Conservation (phyloP, 176 grass and related monocot species). For the Oryza longistaminata region DNA sequence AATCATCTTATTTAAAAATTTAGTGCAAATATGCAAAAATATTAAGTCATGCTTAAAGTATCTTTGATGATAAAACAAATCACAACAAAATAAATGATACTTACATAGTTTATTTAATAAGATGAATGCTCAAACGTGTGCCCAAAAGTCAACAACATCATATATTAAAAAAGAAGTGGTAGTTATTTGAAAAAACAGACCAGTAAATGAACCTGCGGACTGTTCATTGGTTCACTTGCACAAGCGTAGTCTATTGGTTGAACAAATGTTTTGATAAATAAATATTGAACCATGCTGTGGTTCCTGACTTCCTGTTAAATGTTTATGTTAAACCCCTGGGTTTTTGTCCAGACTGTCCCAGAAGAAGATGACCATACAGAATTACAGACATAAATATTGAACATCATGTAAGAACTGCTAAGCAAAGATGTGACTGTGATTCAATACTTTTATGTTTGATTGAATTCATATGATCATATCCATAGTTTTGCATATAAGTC, state of each 20-base stretch:
- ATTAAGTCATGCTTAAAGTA: too few relatives aligned
- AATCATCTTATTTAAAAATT: too few relatives aligned
- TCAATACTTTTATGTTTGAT: constrained; percentile 16
- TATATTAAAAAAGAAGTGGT: too few relatives aligned
- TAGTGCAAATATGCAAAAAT: too few relatives aligned
- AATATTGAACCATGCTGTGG: background rate
- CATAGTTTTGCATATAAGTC: background rate
- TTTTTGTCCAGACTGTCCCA: constrained; percentile 4
- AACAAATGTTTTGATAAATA: background rate
- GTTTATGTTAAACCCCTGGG: background rate
- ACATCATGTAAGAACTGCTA: constrained; percentile 8
- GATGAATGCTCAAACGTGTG: too few relatives aligned
- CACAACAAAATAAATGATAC: too few relatives aligned
- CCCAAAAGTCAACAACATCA: too few relatives aligned
- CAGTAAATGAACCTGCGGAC: background rate
- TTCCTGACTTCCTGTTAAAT: background rate
- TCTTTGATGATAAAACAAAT: too few relatives aligned
- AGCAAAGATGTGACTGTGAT: constrained; percentile 14
- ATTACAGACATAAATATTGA: constrained; percentile 5
- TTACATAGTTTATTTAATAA: too few relatives aligned
- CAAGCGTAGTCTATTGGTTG: background rate
- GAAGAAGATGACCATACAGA: background rate
- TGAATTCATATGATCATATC: constrained; percentile 5
- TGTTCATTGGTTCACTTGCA: background rate
- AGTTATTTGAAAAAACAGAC: background rate